Conservation (phyloP, 2,329 filamentous ascomycete genomes). For the Calonectria montana region DNA sequence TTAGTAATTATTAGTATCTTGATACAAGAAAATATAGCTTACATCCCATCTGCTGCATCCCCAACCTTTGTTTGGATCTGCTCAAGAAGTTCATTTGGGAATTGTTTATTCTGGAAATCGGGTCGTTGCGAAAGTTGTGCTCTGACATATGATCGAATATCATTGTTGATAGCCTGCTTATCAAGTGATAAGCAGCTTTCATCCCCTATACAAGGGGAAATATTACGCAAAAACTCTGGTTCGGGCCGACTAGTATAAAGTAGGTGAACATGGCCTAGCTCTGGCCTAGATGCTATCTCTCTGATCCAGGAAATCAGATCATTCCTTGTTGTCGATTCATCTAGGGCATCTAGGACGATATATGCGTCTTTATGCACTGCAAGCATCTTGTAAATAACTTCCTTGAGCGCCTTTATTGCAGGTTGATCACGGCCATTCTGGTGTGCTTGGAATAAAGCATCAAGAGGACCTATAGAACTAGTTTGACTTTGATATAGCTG, state of each 20-base stretch:
- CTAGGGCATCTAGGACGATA: conserved; percentile 36
- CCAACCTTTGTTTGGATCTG: conserved; percentile 26
- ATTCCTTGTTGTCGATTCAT: conserved; percentile 34
- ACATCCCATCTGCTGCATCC: conserved; percentile 44
- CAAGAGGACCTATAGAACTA: not conserved
- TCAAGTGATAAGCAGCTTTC: conserved; percentile 30
- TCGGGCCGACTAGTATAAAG: conserved; percentile 35
- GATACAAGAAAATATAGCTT: conserved; percentile 19
- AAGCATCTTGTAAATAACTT: not conserved
- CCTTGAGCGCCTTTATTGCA: not conserved
- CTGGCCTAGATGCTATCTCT: not conserved
- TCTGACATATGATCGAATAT: conserved; percentile 32
- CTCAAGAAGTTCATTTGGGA: conserved; percentile 18
- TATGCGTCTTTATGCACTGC: not conserved
- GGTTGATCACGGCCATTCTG: not conserved
- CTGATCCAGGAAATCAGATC: conserved; percentile 35
- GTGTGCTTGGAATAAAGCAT: not conserved
- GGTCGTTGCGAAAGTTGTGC: conserved; percentile 28
- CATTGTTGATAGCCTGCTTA: conserved; percentile 29
- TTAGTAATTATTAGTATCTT: not conserved
- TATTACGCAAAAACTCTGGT: conserved; percentile 23
- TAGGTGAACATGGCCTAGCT: conserved; percentile 10
- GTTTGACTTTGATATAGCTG: not conserved
- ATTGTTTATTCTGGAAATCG: conserved; percentile 30
- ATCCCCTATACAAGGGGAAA: conserved; percentile 21